A percentile compares a stretch with the other conserved stretches of the same genome.
These are phyloP conservation scores for Sugiyamaella castrensis DNA, from an alignment of 1,139 yeast genomes.

Conservation along the genomic window DNA sequence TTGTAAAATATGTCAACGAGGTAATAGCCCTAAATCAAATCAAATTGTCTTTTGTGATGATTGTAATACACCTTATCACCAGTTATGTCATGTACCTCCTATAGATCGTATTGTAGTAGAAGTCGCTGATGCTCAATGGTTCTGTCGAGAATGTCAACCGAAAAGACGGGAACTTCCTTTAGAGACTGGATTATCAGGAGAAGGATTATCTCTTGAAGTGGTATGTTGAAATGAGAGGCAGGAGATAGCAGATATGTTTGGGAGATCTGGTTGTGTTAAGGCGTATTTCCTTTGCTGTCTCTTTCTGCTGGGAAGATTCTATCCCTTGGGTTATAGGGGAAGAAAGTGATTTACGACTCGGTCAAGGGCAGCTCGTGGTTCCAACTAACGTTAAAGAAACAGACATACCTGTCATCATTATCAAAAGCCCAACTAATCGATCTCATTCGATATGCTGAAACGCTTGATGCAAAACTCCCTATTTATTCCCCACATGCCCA, in stretches of 20 bases:
- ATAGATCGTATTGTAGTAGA: slow-evolving; percentile 43
- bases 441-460: slow-evolving; percentile 39
- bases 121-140: slow-evolving; percentile 46
- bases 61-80: slow-evolving; percentile 44
- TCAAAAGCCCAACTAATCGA: slow-evolving; percentile 44
- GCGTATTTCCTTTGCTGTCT: too few species aligned
- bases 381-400: slow-evolving; percentile 27
- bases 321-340: too few species aligned
- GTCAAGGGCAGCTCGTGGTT: background rate
- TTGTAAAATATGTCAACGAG: slow-evolving; percentile 43
- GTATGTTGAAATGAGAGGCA: slow-evolving; percentile 19
- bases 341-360: background rate
- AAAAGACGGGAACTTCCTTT: slow-evolving; percentile 39
- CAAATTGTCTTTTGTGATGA: slow-evolving; percentile 45
- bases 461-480: slow-evolving; percentile 38
- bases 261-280: too few species aligned
- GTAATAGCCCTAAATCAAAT: slow-evolving; percentile 41
- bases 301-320: too few species aligned
- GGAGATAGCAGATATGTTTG: too few species aligned
- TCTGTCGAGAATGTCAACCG: slow-evolving; percentile 41
- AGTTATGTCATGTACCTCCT: slow-evolving; percentile 44
- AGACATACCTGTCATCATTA: slow-evolving; percentile 41
- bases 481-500: slow-evolving; percentile 39
- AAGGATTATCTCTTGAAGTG: slow-evolving; percentile 37
- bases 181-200: slow-evolving; percentile 42